Evolutionary conservation across 352 stramenopile genomes (phyloP).

Genomic region (Phytophthora hybrid): DNA sequence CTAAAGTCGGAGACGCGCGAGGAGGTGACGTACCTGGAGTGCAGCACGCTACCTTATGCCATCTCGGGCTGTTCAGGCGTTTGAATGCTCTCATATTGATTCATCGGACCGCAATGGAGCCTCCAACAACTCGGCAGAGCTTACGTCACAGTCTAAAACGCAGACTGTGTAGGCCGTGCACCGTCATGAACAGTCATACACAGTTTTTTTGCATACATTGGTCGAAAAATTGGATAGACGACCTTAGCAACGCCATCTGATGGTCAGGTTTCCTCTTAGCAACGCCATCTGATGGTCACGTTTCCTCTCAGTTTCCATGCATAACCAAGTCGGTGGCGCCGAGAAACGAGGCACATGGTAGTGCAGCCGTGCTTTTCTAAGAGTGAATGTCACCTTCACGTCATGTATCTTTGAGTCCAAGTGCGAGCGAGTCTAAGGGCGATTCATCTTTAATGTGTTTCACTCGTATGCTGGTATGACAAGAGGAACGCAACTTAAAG

Average conservation of each 20-base stretch:
- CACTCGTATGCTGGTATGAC: neutral
- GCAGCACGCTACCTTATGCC: neutral
- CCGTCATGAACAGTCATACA: neutral
- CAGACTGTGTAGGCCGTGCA: conserved; percentile 4
- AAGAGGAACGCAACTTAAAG: neutral
- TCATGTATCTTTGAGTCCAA: neutral
- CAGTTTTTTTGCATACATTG: neutral
- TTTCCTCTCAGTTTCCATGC: neutral
- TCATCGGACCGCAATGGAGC: neutral
- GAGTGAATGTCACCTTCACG: too few species aligned
- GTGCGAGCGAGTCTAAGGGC: neutral
- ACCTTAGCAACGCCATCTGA: neutral
- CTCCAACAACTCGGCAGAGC: conserved; percentile 3
- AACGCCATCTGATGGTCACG: neutral
- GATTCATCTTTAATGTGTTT: too few species aligned
- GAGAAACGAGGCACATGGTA: too few species aligned
- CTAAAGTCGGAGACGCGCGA: neutral
- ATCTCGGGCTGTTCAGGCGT: neutral
- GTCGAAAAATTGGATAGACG: neutral
- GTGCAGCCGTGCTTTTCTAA: too few species aligned
- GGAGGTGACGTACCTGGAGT: neutral
- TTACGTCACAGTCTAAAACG: conserved; percentile 7
- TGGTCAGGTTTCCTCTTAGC: neutral
- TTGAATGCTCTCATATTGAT: neutral
- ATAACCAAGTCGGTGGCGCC: neutral